Evolutionary conservation across 805 yeast genomes (phyloP), one percentile per base, ranked within the genome.

Genomic region (Grigorovia humatica): DNA sequence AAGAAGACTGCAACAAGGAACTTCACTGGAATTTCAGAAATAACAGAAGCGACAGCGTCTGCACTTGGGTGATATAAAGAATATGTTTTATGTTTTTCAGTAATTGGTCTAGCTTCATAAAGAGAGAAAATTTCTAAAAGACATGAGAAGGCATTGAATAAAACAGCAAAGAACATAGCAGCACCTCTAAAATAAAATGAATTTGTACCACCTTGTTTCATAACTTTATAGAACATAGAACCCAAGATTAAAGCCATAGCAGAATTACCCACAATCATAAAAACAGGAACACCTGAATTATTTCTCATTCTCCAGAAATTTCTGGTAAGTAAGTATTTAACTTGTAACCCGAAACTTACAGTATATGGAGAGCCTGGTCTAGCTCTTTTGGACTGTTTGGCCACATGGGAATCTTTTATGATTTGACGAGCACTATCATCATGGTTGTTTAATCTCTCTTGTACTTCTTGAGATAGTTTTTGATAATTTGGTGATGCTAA

Each of bases 151-250:
- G 85, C 81, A 62, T 81, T 81, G 66, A 80, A 81, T 59, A 82
- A 70, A 45, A 79, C 72, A 20, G 84, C 82, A 64, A 83, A 82
- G 69, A 85, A 85, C 74, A 85, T 70, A 46, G 82, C 75, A 47
- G 88, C 80, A 59, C 81, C 76, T 62, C 88, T 72, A 59, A 68
- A 72, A 62, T 74, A 80, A 57, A 81, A 76, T 2, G 80, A 73
- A 1, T 58, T 65, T 1, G 85, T 76, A 40, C 63, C 64, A 27
- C 64, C 56, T 13, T 55, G 44, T 32, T 54, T 52, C 55, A 63
- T 65, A 56, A 79, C 59, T 57, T 80, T 78, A 66, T 77, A 81
- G 57, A 79, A 82, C 57, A 82, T 73, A 1, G 86, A 81, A 40
- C 82, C 72, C 46, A 78, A 64, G 41, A 82, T 66, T 51, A 82